Percentiles rank a stretch among this genome's conserved stretches.
These are phyloP conservation scores for Coemansia sp. DNA, from an alignment of 192 early-diverging fungal species.

Conservation along the genomic window DNA sequence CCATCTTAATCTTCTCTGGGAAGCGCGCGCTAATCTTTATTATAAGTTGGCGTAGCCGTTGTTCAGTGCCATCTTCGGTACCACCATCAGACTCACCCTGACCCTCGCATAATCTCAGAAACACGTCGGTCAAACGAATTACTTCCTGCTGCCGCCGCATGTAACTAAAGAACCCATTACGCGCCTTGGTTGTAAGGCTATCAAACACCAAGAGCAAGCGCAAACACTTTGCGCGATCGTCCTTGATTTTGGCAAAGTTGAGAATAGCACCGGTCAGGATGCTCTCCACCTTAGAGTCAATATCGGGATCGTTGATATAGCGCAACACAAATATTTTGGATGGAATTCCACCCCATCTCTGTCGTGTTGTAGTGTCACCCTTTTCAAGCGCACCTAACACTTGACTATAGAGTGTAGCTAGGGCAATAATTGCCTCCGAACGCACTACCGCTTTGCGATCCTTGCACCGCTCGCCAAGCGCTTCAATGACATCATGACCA, in stretches of 20 bases:
- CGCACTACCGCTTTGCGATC: slow-evolving; percentile 81
- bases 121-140: slow-evolving; percentile 60
- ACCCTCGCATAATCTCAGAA: slow-evolving; percentile 64
- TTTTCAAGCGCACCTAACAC: slow-evolving; percentile 71
- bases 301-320: slow-evolving; percentile 82
- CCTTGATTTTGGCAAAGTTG: slow-evolving; percentile 43
- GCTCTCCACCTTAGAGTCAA: slow-evolving; percentile 58
- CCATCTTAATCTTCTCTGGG: slow-evolving; percentile 67
- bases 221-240: slow-evolving; percentile 45
- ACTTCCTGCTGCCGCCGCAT: slow-evolving; percentile 70
- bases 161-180: slow-evolving; percentile 72
- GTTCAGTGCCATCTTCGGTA: slow-evolving; percentile 46
- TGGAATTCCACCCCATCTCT: slow-evolving; percentile 83
- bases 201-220: slow-evolving; percentile 70
- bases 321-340: slow-evolving; percentile 75
- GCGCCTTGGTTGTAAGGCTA: slow-evolving; percentile 64
- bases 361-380: slow-evolving; percentile 57
- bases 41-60: slow-evolving; percentile 57
- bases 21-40: slow-evolving; percentile 57
- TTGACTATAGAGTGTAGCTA: slow-evolving; percentile 72
- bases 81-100: slow-evolving; percentile 56
- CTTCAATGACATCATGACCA: slow-evolving; percentile 58
- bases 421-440: slow-evolving; percentile 72
- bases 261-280: slow-evolving; percentile 46
- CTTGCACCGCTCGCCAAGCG: slow-evolving; percentile 76